phyloP scores from a whole-genome alignment of 371 early-diverging fungal genomes.

The Lichtheimia ramosa region DNA sequence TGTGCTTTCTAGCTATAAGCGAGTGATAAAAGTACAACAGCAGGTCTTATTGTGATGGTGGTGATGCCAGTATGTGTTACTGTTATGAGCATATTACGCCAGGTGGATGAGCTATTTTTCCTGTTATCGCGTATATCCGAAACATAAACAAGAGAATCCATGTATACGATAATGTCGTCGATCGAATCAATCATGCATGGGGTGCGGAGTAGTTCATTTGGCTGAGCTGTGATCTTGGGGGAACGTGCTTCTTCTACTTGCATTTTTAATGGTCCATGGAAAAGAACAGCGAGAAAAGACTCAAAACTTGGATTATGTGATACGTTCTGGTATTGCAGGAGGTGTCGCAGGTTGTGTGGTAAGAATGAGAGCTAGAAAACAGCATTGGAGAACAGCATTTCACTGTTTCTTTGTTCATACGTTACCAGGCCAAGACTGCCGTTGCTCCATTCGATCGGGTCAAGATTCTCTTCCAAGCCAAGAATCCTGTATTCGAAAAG shows the following conservation, averaged over 20 bases:
- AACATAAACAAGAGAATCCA: too few relatives aligned
- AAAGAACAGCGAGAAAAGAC: conserved; percentile 15
- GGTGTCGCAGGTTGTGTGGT: conserved; percentile 59
- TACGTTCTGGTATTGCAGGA: conserved; percentile 52
- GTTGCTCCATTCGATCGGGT: conserved; percentile 97
- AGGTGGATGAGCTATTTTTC: too few relatives aligned
- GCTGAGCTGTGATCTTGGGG: too few relatives aligned
- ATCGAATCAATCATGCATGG: too few relatives aligned
- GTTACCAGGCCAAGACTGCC: conserved; percentile 77
- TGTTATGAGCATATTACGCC: too few relatives aligned
- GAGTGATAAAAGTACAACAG: too few relatives aligned
- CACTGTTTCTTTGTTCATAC: not conserved
- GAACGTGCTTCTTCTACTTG: not conserved
- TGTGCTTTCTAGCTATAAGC: too few relatives aligned
- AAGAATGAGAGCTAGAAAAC: not conserved
- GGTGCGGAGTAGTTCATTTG: too few relatives aligned
- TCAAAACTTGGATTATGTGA: conserved; percentile 43
- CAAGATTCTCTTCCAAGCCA: conserved; percentile 96
- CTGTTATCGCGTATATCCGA: too few relatives aligned
- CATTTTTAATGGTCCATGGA: not conserved
- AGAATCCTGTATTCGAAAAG: conserved; percentile 81
- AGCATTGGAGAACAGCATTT: not conserved
- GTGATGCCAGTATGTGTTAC: too few relatives aligned
- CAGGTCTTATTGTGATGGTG: too few relatives aligned
- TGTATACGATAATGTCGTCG: too few relatives aligned